These are phyloP conservation scores for Fragaria ananassa DNA, from an alignment of 306 rosid genomes.

Conservation along the genomic window DNA sequence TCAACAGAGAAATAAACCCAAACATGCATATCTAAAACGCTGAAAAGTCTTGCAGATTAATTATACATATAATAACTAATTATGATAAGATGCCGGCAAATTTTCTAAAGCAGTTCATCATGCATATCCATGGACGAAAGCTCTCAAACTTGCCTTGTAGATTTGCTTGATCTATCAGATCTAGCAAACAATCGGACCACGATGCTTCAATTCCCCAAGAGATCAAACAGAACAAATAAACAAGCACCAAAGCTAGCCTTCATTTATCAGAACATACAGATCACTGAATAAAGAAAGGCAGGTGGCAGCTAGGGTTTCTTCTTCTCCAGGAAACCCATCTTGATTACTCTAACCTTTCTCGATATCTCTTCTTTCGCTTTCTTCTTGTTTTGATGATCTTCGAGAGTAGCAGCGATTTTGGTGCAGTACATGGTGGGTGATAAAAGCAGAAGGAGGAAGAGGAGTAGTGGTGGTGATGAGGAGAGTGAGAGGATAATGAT, in stretches of 20 bases:
- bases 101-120: neutral
- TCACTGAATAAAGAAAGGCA: neutral
- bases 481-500: conserved; percentile 64
- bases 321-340: conserved; percentile 59
- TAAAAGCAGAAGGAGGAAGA: conserved; percentile 19
- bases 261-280: neutral
- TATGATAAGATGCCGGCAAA: neutral
- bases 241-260: conserved; percentile 27
- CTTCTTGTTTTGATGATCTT: conserved; percentile 27
- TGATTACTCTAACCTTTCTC: conserved; percentile 23
- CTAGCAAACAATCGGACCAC: conserved; percentile 70
- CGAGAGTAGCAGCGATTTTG: conserved; percentile 28
- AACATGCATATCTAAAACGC: neutral
- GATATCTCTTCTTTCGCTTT: conserved; percentile 37
- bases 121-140: conserved; percentile 6
- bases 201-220: conserved; percentile 81
- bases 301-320: conserved; percentile 59
- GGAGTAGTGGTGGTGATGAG: conserved; percentile 39
- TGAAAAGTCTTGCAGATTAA: neutral
- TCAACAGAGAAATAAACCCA: neutral
- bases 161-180: conserved; percentile 44
- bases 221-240: conserved; percentile 49
- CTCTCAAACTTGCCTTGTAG: conserved; percentile 5
- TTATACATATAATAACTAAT: neutral
- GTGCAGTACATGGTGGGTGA: conserved; percentile 48